A percentile compares a stretch with the other conserved stretches of the same genome.
Evolutionary conservation across 768 basidiomycete species (phyloP).

Genomic region (Baorangia bicolor): DNA sequence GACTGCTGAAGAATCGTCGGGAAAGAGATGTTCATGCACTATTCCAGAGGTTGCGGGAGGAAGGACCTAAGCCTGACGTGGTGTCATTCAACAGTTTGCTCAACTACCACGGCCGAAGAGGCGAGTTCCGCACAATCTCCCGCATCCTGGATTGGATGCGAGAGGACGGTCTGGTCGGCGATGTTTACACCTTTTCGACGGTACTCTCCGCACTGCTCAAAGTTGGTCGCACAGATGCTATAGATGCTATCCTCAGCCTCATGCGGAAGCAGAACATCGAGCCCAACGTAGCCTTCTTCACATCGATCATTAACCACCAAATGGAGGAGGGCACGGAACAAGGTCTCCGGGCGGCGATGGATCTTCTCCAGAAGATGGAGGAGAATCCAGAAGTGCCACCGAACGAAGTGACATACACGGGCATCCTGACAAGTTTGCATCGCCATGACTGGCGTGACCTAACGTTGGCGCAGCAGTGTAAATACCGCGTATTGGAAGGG

Average conservation of each 20-base stretch:
- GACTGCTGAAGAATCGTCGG: constrained; percentile 50
- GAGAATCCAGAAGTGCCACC: constrained; percentile 47
- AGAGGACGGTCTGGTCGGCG: constrained; percentile 55
- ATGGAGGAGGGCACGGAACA: constrained; percentile 54
- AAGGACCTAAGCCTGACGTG: constrained; percentile 66
- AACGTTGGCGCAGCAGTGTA: constrained; percentile 45
- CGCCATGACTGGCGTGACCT: constrained; percentile 52
- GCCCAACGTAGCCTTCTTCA: constrained; percentile 76
- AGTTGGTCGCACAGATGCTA: constrained; percentile 65
- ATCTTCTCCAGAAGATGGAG: constrained; percentile 79
- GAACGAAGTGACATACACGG: constrained; percentile 83
- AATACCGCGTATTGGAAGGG: constrained; percentile 48
- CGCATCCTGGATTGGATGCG: constrained; percentile 57
- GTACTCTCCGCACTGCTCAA: constrained; percentile 76
- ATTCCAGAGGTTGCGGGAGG: constrained; percentile 43
- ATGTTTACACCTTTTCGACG: constrained; percentile 86
- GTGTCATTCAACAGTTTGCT: constrained; percentile 83
- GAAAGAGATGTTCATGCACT: constrained; percentile 42
- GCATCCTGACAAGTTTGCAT: constrained; percentile 71
- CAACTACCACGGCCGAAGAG: constrained; percentile 58
- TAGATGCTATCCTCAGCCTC: constrained; percentile 57
- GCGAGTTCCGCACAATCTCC: constrained; percentile 63
- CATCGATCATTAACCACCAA: constrained; percentile 75
- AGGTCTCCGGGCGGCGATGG: constrained; percentile 60
- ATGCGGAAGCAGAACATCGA: constrained; percentile 76